These are phyloP conservation scores for Leccinum variicolor DNA, from an alignment of 768 basidiomycete species.

Conservation along the genomic window DNA sequence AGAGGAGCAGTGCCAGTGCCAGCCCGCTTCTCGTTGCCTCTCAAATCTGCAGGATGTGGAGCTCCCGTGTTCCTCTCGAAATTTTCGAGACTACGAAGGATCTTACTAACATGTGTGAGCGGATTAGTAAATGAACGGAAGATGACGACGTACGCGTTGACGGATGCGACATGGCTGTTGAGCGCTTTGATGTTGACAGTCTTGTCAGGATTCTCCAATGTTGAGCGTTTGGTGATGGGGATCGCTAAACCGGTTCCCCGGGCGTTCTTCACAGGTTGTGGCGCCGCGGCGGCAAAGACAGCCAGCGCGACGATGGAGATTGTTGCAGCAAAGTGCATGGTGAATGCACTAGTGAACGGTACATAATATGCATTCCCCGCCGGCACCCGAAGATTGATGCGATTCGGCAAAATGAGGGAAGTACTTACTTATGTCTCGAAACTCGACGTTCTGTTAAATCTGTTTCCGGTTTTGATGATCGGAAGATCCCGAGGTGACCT, in stretches of 20 bases:
- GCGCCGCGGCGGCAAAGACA: conserved; percentile 3
- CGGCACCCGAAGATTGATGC: too few relatives aligned
- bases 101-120: background rate
- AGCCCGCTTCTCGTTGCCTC: background rate
- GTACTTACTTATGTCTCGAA: too few relatives aligned
- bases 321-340: background rate
- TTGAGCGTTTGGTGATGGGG: conserved; percentile 8
- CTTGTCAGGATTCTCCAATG: conserved; percentile 3
- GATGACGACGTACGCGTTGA: conserved; percentile 5
- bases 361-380: too few relatives aligned
- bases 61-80: conserved; percentile 2
- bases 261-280: background rate
- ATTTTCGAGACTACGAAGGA: background rate
- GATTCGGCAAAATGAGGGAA: too few relatives aligned
- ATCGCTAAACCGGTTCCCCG: background rate
- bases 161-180: background rate
- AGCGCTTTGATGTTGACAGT: conserved; percentile 5
- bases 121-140: background rate
- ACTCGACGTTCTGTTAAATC: too few relatives aligned
- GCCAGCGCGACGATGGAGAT: conserved; percentile 3
- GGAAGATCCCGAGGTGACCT: too few relatives aligned
- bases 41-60: background rate
- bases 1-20: background rate
- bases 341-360: too few relatives aligned
- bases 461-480: too few relatives aligned